A percentile compares a stretch with the other conserved stretches of the same genome.
Evolutionary conservation across 768 basidiomycete species (phyloP).

Genomic region (Crepidotus variabilis): DNA sequence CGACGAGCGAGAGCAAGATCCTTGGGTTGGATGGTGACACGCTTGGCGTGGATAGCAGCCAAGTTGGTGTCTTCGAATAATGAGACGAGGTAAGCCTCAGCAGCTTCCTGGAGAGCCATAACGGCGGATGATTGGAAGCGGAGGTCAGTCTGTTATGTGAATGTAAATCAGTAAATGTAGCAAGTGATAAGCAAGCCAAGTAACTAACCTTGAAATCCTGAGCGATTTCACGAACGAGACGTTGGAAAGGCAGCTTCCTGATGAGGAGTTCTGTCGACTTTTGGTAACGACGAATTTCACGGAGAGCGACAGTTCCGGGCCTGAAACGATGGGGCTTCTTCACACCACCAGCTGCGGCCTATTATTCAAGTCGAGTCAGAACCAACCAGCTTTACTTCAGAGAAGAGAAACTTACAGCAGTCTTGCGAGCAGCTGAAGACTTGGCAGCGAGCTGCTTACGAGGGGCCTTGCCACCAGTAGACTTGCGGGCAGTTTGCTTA

Average conservation of each 20-base stretch:
- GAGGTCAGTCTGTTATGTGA: constrained; percentile 53
- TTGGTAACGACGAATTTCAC: constrained; percentile 87
- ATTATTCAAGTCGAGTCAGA: constrained; percentile 4
- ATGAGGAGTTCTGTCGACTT: constrained; percentile 86
- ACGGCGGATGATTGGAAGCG: constrained; percentile 92
- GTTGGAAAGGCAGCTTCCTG: constrained; percentile 87
- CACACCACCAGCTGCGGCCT: constrained; percentile 75
- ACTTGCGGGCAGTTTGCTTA: too few relatives aligned
- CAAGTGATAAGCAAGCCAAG: constrained; percentile 6
- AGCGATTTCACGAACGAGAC: constrained; percentile 86
- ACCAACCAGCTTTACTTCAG: neutral
- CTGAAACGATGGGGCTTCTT: constrained; percentile 91
- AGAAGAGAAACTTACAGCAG: constrained; percentile 35
- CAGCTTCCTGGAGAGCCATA: constrained; percentile 83
- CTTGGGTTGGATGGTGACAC: constrained; percentile 83
- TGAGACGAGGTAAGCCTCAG: constrained; percentile 78
- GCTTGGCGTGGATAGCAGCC: constrained; percentile 84
- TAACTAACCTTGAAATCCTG: constrained; percentile 82
- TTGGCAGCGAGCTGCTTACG: constrained; percentile 64
- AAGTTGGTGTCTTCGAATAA: constrained; percentile 81
- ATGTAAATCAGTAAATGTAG: constrained; percentile 4
- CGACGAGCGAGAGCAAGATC: constrained; percentile 79
- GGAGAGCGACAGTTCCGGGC: constrained; percentile 83
- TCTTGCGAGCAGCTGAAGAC: constrained; percentile 59
- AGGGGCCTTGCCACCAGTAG: constrained; percentile 82